Evolutionary conservation across 345 rosid genomes (phyloP), one percentile per base, ranked within the genome.

Genomic region (Eucalyptus cloeziana): DNA sequence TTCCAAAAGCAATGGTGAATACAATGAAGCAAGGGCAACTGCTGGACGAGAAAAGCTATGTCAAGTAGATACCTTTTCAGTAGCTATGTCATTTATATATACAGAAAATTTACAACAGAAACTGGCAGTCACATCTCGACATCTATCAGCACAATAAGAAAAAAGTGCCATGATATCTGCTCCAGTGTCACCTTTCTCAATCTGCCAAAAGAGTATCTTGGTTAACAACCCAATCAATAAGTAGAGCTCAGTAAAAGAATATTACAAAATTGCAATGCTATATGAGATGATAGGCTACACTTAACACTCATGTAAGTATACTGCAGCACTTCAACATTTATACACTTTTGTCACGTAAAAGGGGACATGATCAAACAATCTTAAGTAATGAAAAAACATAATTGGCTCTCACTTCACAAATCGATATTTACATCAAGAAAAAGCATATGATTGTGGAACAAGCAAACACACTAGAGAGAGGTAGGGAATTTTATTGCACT

Each of bases 71-170:
- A 97, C 99, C 99, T 94, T 91, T 58, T 54, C 87, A 92, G 69
- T 92, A 69, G 94, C 94, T 80, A 94, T 89, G 89, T 86, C 89
- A 87, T 92, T 92, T 60, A 98, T 89, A 64, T 89, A 91, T 87
- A 89, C 92, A 86, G 97, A 95, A 91, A 96, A 88, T 85, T 90
- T 90, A 90, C 87, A 91, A 93, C 93, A 89, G 89, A 94, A 91
- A 81, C 49, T 50, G 91, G 93, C 86, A 87, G 93, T 92, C 16
- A 93, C 93, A 85, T 90, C 88, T 87, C 92, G 95, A 90, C 94
- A 95, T 91, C 94, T 96, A 89, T 91, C 89, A 89, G 96, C 96
- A 93, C 96, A 94, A 91, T 96, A 97, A 89, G 96, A 93, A 62
- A 95, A 94, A 60, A 97, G 93, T 89, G 95, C 97, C 88, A 93